Conservation (phyloP, 306 rosid genomes). For the Acacia melanoxylon region DNA sequence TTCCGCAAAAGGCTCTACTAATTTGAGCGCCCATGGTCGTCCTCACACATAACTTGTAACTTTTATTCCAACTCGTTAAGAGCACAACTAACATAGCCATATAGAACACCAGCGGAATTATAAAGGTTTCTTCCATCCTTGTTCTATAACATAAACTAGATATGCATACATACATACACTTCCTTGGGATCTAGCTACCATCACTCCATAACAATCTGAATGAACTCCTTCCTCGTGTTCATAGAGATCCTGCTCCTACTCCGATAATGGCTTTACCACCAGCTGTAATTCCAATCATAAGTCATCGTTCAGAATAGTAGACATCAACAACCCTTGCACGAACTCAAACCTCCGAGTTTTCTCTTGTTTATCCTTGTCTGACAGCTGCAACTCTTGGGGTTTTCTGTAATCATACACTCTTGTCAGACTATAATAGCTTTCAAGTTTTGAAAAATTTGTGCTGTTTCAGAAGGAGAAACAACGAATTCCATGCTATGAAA, state of each 20-base stretch:
- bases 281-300: conserved; percentile 46
- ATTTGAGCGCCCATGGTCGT: background rate
- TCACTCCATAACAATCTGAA: conserved; percentile 37
- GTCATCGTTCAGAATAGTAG: conserved; percentile 66
- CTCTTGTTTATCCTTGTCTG: conserved; percentile 69
- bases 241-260: conserved; percentile 38
- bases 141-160: conserved; percentile 30
- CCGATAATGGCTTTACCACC: conserved; percentile 7
- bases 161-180: conserved; percentile 21
- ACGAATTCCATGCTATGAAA: background rate
- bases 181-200: conserved; percentile 46
- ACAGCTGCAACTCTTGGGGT: conserved; percentile 39
- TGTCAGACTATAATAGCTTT: conserved; percentile 22
- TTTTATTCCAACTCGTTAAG: conserved; percentile 29
- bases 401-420: conserved; percentile 51
- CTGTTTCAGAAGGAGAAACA: background rate
- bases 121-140: conserved; percentile 45
- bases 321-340: conserved; percentile 74
- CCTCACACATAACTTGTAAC: background rate
- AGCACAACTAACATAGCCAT: conserved; percentile 24
- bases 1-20: background rate
- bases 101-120: conserved; percentile 5
- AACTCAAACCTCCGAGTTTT: conserved; percentile 71
- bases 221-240: conserved; percentile 30
- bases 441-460: background rate